These are phyloP conservation scores for Bocquillonia castaneifolia DNA, from an alignment of 441 rosid genomes.

Conservation along the genomic window DNA sequence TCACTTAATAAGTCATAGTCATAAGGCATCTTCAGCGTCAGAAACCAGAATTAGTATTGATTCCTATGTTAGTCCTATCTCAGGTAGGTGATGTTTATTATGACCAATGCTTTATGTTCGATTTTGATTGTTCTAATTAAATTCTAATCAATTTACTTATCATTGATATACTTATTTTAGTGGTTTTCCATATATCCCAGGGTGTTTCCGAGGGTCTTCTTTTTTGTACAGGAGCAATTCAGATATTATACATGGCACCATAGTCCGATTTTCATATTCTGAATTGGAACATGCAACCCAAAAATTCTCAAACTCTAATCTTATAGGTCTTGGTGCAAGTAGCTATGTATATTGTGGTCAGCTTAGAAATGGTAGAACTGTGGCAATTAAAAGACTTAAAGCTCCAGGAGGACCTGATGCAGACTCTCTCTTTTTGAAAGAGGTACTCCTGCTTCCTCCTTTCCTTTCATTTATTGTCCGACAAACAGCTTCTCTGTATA, in stretches of 20 bases:
- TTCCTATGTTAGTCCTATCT: constrained; percentile 35
- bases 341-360: constrained; percentile 81
- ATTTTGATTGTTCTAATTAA: constrained; percentile 9
- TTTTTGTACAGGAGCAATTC: constrained; percentile 45
- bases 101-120: constrained; percentile 9
- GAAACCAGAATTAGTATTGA: constrained; percentile 37
- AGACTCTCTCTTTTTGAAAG: constrained; percentile 60
- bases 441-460: constrained; percentile 40
- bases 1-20: constrained; percentile 56
- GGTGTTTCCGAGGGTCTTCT: constrained; percentile 59
- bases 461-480: constrained; percentile 9
- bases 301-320: constrained; percentile 62
- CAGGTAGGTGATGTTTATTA: constrained; percentile 37
- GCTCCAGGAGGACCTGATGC: constrained; percentile 57
- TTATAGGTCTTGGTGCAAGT: constrained; percentile 86
- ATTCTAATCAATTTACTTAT: not conserved
- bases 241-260: constrained; percentile 51
- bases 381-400: constrained; percentile 77
- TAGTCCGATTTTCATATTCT: constrained; percentile 56
- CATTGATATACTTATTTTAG: constrained; percentile 7
- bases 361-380: constrained; percentile 70
- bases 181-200: constrained; percentile 34
- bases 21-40: constrained; percentile 40
- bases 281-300: constrained; percentile 72
- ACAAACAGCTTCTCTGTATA: constrained; percentile 7